Evolutionary conservation across 2,329 filamentous ascomycete species (phyloP), one percentile per base, ranked within the genome.

Genomic region (Alternaria longipes): DNA sequence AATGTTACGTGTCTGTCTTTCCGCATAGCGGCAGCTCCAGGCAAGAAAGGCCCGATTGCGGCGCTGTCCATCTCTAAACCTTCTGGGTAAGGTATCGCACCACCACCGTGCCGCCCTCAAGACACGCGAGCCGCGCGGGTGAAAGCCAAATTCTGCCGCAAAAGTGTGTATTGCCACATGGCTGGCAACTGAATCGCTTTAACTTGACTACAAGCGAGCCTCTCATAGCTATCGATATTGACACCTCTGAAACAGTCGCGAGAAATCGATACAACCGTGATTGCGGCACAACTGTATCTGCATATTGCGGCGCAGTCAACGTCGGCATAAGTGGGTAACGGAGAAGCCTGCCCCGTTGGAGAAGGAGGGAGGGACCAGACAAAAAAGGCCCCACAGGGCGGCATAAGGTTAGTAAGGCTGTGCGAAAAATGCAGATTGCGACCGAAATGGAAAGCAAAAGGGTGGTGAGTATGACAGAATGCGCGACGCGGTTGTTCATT

Each of bases 271-370:
- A 60, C 51, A 36, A 46, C 56, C 30, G 45, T 65, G 56, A 63
- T 65, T 65, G 63, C 63, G 63, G 63, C 63, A 54, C 54, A n/a
- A 40, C 54, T 26, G 18, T 38, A 53, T 30, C 53, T 38, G 49
- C 61, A 59, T 44, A 57, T 62, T 64, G 59, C 62, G 62, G 62
- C 62, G 30, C 59, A 62, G 59, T 57, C 32, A 28, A 49, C 34
- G 14, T 49, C 41, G 56, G 26, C 45, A 40, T 22, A 38, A 20
- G 54, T 46, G 54, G 44, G 44, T 41, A 30, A 53, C 56, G 56
- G 56, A 54, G 56, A 40, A 38, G 38, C 40, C 22, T 58, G 56
- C 44, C 41, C 49, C 47, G 49, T 50, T 36, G 26, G 18, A 58
- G 50, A 54, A 46, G 50, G 51, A 50, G 20, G 30, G 46, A 50